Evolutionary conservation across 176 grass and related monocot genomes (phyloP).

Genomic region (Thalia dealbata): DNA sequence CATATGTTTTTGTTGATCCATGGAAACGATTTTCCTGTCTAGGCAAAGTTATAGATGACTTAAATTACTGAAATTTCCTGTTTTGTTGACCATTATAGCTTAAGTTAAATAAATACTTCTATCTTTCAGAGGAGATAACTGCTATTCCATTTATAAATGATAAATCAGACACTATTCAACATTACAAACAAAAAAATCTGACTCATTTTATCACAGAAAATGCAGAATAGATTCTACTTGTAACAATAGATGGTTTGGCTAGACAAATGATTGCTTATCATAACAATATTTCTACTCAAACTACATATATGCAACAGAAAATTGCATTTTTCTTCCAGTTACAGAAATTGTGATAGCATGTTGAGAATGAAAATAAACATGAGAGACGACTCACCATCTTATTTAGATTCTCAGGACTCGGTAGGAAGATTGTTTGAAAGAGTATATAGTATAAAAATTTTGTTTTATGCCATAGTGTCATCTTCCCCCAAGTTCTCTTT

Average conservation of each 20-base stretch:
- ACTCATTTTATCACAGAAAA: too few species aligned
- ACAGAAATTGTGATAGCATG: background rate
- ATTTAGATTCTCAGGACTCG: constrained; percentile 60
- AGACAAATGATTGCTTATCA: too few species aligned
- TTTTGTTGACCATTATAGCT: background rate
- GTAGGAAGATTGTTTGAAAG: constrained; percentile 86
- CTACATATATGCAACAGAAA: too few species aligned
- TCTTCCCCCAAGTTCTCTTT: constrained; percentile 72
- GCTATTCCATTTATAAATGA: too few species aligned
- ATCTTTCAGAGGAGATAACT: too few species aligned
- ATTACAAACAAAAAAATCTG: too few species aligned
- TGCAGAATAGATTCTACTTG: too few species aligned
- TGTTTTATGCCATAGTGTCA: constrained; percentile 66
- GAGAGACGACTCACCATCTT: constrained; percentile 60
- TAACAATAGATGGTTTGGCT: too few species aligned
- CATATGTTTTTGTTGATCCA: background rate
- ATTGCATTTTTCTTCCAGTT: background rate
- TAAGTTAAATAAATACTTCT: too few species aligned
- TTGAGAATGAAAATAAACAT: background rate
- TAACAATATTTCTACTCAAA: too few species aligned
- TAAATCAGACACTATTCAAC: too few species aligned
- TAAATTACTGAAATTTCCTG: background rate
- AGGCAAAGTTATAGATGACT: background rate
- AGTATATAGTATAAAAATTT: constrained; percentile 84
- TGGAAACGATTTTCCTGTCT: background rate